A percentile compares a stretch with the other conserved stretches of the same genome.
Evolutionary conservation across 345 rosid species (phyloP).

Genomic region (Citrus cavaleriei): DNA sequence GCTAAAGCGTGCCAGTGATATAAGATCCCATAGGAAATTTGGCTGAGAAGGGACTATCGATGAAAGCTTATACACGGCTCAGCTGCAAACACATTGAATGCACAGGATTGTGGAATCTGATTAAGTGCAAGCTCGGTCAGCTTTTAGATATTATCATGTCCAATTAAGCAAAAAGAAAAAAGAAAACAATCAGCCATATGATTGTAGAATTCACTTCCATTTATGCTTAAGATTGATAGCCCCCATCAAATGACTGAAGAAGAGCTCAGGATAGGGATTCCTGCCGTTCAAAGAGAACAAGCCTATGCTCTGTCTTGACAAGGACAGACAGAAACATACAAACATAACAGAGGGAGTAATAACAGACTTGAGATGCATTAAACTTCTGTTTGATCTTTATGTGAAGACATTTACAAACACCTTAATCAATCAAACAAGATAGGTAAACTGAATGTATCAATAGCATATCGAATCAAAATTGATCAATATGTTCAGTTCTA

Average conservation of each 20-base stretch:
- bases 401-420: neutral
- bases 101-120: neutral
- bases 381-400: neutral
- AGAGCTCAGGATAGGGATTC: neutral
- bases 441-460: neutral
- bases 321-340: conserved; percentile 3
- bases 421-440: neutral
- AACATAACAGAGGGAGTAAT: neutral
- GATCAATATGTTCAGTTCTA: neutral
- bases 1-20: neutral
- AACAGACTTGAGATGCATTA: neutral
- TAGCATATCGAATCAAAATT: neutral
- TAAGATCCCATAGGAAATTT: neutral
- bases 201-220: neutral
- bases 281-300: conserved; percentile 9
- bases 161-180: neutral
- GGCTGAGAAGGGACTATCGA: neutral
- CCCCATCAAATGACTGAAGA: conserved; percentile 1
- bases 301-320: conserved; percentile 7
- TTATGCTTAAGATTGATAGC: neutral
- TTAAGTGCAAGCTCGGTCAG: neutral
- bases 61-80: neutral
- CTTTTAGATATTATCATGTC: neutral
- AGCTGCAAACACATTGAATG: neutral
- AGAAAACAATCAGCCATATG: neutral